phyloP scores from a whole-genome alignment of 345 rosid species.

The Dovyalis caffra region DNA sequence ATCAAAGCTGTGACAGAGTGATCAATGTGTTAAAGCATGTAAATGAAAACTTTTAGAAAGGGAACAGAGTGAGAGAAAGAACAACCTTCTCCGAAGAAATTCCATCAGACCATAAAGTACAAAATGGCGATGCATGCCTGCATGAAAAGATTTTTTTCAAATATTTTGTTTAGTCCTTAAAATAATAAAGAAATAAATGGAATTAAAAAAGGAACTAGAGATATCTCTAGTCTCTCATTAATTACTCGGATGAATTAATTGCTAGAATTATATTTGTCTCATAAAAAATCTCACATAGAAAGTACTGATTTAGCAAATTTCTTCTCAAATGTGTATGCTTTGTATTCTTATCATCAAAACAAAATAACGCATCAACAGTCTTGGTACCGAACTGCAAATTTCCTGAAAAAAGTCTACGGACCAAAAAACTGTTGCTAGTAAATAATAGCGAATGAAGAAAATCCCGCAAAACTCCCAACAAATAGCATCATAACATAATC shows the following conservation, averaged over 20 bases:
- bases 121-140: constrained; percentile 95
- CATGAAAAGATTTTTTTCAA: constrained; percentile 13
- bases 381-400: background rate
- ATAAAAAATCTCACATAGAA: background rate
- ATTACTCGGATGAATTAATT: background rate
- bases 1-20: constrained; percentile 58
- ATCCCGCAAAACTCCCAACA: background rate
- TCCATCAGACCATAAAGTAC: constrained; percentile 94
- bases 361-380: background rate
- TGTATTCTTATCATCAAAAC: background rate
- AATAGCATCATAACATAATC: background rate
- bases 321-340: background rate
- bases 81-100: constrained; percentile 77
- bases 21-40: constrained; percentile 3
- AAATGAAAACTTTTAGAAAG: background rate
- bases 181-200: background rate
- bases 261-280: background rate
- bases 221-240: background rate
- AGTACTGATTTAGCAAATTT: background rate
- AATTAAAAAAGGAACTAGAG: background rate
- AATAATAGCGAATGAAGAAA: background rate
- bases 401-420: background rate
- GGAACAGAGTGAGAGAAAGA: background rate
- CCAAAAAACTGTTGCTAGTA: background rate
- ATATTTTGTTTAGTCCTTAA: background rate